phyloP scores from a whole-genome alignment of 768 basidiomycete genomes.

The Boletus huronensis region DNA sequence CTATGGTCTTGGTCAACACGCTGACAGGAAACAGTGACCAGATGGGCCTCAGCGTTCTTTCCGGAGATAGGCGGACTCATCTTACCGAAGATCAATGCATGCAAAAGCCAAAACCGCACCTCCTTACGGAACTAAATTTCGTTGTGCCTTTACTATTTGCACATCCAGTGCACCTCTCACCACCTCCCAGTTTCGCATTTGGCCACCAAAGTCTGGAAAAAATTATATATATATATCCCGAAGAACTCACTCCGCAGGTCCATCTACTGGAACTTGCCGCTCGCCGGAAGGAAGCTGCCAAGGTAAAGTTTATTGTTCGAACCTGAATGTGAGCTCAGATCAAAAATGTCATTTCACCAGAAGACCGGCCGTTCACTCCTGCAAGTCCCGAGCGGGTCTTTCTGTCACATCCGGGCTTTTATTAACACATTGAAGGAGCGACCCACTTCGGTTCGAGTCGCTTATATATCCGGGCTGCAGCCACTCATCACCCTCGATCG shows the following conservation, averaged over 20 bases:
- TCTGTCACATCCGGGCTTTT: constrained; percentile 28
- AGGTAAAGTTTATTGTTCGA: constrained; percentile 30
- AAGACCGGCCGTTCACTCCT: constrained; percentile 20
- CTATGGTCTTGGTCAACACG: constrained; percentile 1
- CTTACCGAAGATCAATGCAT: constrained; percentile 29
- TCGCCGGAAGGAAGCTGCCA: constrained; percentile 22
- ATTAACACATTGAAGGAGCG: constrained; percentile 25
- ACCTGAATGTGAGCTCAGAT: constrained; percentile 25
- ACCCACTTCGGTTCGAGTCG: constrained; percentile 26
- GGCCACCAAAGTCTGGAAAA: neutral
- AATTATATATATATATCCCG: constrained; percentile 6
- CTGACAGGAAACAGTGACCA: constrained; percentile 3
- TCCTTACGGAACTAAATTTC: constrained; percentile 31
- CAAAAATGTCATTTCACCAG: constrained; percentile 23
- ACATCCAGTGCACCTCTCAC: constrained; percentile 9
- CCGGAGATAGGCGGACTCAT: constrained; percentile 34
- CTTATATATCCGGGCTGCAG: constrained; percentile 29
- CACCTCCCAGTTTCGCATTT: constrained; percentile 2
- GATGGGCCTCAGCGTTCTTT: constrained; percentile 15
- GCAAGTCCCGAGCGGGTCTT: constrained; percentile 28
- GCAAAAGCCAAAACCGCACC: constrained; percentile 32
- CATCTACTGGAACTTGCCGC: constrained; percentile 29
- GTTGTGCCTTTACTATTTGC: constrained; percentile 21
- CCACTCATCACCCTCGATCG: constrained; percentile 26
- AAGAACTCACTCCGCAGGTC: constrained; percentile 23